Conservation (phyloP, 1,284 basidiomycete genomes). For the Xerocomus nothofagi region DNA sequence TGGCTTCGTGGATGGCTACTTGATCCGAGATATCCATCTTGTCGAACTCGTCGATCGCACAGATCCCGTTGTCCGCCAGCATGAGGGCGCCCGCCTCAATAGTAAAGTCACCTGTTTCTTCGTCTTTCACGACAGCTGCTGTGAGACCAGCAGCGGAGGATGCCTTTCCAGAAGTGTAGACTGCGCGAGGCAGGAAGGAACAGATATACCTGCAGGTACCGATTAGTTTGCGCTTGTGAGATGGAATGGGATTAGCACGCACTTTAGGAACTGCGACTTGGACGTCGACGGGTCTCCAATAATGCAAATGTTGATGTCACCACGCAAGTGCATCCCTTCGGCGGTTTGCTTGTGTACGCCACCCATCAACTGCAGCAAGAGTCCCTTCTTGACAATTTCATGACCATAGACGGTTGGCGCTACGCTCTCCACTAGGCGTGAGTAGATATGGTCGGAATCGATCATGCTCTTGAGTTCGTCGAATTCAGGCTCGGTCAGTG, state of each 20-base stretch:
- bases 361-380: conserved; percentile 98
- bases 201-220: conserved; percentile 80
- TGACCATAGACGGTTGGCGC: conserved; percentile 99
- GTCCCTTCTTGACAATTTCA: conserved; percentile 98
- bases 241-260: conserved; percentile 29
- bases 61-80: conserved; percentile 99
- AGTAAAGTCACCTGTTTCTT: conserved; percentile 99
- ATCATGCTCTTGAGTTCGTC: conserved; percentile 96
- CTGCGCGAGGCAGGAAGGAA: conserved; percentile 97
- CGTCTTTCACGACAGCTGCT: conserved; percentile 97
- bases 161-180: conserved; percentile 99
- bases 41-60: conserved; percentile 99
- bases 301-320: conserved; percentile 98
- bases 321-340: conserved; percentile 96
- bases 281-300: conserved; percentile 97
- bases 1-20: conserved; percentile 99
- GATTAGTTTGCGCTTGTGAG: neutral
- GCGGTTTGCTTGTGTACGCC: conserved; percentile 97
- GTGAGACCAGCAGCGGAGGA: conserved; percentile 99
- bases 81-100: conserved; percentile 99
- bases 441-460: conserved; percentile 91
- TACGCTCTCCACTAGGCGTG: conserved; percentile 90
- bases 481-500: conserved; percentile 91
- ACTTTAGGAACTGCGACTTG: conserved; percentile 99
- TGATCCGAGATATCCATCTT: conserved; percentile 99